Base-by-base conservation (phyloP, 2,329 filamentous ascomycete species). In the Fusarium siculi region DNA sequence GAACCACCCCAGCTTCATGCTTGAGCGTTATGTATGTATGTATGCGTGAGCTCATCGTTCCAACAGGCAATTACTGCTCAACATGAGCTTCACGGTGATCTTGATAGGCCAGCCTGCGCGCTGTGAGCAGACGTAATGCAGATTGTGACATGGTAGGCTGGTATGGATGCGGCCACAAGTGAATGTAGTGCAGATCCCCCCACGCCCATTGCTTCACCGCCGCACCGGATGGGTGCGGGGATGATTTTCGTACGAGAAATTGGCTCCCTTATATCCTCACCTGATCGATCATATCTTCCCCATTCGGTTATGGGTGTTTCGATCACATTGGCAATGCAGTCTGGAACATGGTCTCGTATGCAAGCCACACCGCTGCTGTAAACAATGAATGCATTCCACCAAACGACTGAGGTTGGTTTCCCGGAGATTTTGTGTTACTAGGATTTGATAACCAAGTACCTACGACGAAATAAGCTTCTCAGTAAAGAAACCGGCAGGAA, bases 201-300 rank as follows among this genome's bases (percentile, higher is more conserved):
- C 72, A 69, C 68, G 68, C 58, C 53, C 47, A 69, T 25, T 47
- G 37, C 68, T 74, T 74, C 72, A 74, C 72, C 72, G 72, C 72
- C 56, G 72, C 40, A 54, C 59, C 34, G 19, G 28, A 68, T 43
- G 42, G 37, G 50, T 71, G 70, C 50, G 70, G 70, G 59, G 66
- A 66, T 43, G 50, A 14, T 54, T 47, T 67, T 50, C 57, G 50
- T 74, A 57, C 59, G 37, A 68, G 52, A 55, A 62, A 59, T 57
- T 54, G 58, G 62, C 68, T 66, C 56, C 58, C 53, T 49, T 36
- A 39, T 47, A 25, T 57, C 37, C 64, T 74, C 72, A 72, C 68
- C 71, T 74, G 72, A 74, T 74, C 64, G 30, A 53, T 46, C 23
- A 37, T 34, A 50, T 72, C 39, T 55, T 74, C 71, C 53, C 58